Evolutionary conservation across 129 eudicot species (phyloP).

Genomic region (Pseudognaphalium luteoalbum): DNA sequence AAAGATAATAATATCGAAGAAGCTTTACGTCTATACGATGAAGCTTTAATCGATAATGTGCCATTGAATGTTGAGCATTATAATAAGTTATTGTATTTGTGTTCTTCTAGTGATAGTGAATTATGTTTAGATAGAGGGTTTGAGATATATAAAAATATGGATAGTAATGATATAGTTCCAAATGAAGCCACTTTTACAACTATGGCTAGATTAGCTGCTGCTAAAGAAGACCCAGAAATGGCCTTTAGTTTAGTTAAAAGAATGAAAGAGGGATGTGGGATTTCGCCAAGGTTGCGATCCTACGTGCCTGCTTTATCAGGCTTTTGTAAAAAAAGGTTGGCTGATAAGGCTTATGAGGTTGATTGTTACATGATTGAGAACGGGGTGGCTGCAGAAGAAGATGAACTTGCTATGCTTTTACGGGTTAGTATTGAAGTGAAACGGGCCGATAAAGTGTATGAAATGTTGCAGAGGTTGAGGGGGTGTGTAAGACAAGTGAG

Average conservation of each 20-base stretch:
- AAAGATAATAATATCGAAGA: constrained; percentile 43
- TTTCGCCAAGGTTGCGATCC: constrained; percentile 73
- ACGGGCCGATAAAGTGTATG: constrained; percentile 72
- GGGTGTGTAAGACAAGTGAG: constrained; percentile 67
- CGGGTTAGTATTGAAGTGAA: constrained; percentile 54
- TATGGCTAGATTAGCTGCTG: constrained; percentile 79
- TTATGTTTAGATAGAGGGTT: constrained; percentile 67
- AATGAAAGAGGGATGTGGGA: constrained; percentile 61
- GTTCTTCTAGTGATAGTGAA: constrained; percentile 38
- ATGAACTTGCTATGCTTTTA: constrained; percentile 62
- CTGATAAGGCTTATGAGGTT: constrained; percentile 80
- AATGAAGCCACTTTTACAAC: constrained; percentile 94
- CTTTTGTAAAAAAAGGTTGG: constrained; percentile 61
- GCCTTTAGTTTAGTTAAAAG: constrained; percentile 81
- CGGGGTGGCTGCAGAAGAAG: constrained; percentile 72
- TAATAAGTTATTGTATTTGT: constrained; percentile 70
- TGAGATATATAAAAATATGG: constrained; percentile 74
- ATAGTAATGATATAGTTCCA: constrained; percentile 39
- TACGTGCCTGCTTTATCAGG: constrained; percentile 89
- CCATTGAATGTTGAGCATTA: constrained; percentile 54
- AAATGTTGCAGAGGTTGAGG: constrained; percentile 81
- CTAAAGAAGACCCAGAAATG: constrained; percentile 72
- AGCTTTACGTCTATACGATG: constrained; percentile 71
- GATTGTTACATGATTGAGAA: constrained; percentile 71
- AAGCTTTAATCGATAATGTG: constrained; percentile 44